Evolutionary conservation across 805 yeast genomes (phyloP), one percentile per base, ranked within the genome.

Genomic region (Komagataella pastoris): DNA sequence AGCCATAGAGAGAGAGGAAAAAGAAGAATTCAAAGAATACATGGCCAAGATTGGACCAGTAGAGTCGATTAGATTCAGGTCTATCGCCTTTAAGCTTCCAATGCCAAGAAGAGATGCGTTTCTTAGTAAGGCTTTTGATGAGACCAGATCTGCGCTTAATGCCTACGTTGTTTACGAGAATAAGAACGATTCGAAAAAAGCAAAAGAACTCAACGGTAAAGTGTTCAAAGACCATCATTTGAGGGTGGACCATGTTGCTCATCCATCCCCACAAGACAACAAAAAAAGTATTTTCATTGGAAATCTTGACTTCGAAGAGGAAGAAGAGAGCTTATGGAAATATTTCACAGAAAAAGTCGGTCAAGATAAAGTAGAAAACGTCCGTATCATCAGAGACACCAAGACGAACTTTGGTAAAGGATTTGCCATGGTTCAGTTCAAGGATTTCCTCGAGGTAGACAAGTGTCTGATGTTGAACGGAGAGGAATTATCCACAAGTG

Each of bases 321-420:
- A 77, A 54, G 99, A 93, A 66, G 99, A 93, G 65, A 75, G 80
- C 40, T 71, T 93, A 43, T 93, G 96, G 95, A 75, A 72, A 51
- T 88, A 83, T 64, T 93, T 93, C 69, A 73, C 72, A 54, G 55
- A 63, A 7, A 65, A 60, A 2, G 73, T 81, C 56, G 88, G 87
- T 24, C 69, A 71, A 44, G 68, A 68, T 47, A 82, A 78, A 24
- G 85, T 93, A 51, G 96, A 89, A 64, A 83, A 85, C 55, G 97
- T 93, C 36, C 79, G 99, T 65, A 77, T 93, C 48, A 78, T 93
- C 40, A 80, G 99, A 63, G 99, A 93, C 64, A 70, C 95, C 17
- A 88, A 88, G 69, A 91, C 97, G 19, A 91, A 93, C 60, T 73
- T 91, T 54, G 99, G 99, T 56, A 93, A 93, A 69, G 99, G 99